A percentile compares a stretch with the other conserved stretches of the same genome.
Conservation (phyloP, 768 basidiomycete genomes). For the Kwoniella europaea region DNA sequence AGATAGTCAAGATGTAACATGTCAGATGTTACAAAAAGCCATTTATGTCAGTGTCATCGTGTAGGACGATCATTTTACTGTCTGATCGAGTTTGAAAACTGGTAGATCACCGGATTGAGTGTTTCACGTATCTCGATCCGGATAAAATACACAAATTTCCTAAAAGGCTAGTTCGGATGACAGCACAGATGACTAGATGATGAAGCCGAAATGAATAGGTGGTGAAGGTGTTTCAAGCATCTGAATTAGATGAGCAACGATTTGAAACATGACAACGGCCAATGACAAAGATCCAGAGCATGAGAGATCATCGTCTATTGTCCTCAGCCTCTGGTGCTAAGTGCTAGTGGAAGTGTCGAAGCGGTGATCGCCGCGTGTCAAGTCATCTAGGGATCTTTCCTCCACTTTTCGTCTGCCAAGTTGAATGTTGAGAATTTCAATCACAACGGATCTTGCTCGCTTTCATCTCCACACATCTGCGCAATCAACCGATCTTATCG, state of each 20-base stretch:
- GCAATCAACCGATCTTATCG: not conserved
- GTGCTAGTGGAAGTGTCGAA: not conserved
- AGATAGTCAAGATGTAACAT: not conserved
- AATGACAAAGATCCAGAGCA: not conserved
- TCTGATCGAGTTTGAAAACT: not conserved
- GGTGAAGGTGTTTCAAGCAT: slow-evolving; percentile 7
- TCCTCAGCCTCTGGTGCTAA: not conserved
- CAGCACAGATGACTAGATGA: not conserved
- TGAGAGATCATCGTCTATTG: not conserved
- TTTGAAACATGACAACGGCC: not conserved
- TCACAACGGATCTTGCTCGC: not conserved
- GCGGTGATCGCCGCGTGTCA: not conserved
- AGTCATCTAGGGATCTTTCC: not conserved
- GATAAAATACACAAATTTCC: not conserved
- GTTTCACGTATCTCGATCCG: not conserved
- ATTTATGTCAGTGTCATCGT: not conserved
- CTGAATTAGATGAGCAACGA: not conserved
- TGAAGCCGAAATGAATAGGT: slow-evolving; percentile 13
- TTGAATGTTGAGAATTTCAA: not conserved
- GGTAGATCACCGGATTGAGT: no score
- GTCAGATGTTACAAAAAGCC: slow-evolving; percentile 2
- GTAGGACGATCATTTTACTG: not conserved
- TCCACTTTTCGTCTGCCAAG: not conserved
- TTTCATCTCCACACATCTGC: not conserved
- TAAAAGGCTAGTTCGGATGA: not conserved